phyloP scores from a whole-genome alignment of 2,329 filamentous ascomycete species.

The Penicillium griseofulvum region DNA sequence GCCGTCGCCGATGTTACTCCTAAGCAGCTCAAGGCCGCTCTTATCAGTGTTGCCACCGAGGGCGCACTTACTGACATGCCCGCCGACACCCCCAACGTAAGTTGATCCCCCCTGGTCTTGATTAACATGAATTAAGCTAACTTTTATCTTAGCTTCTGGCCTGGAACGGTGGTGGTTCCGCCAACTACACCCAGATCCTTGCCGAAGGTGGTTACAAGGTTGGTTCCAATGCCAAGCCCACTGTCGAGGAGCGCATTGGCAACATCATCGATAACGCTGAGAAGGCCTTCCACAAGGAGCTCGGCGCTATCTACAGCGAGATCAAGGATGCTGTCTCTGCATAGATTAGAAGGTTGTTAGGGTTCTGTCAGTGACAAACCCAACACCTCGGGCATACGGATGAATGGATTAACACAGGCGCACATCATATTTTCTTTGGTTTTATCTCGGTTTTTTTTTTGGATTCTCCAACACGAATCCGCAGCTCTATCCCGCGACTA shows the following conservation, averaged over 20 bases:
- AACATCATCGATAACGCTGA: slow-evolving; percentile 50
- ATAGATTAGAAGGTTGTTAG: slow-evolving; percentile 43
- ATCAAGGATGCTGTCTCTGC: slow-evolving; percentile 40
- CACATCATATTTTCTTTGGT: slow-evolving; percentile 24
- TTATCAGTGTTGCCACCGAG: slow-evolving; percentile 79
- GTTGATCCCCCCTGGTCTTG: slow-evolving; percentile 21
- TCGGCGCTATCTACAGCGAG: slow-evolving; percentile 50
- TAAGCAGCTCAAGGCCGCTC: slow-evolving; percentile 85
- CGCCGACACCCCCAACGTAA: slow-evolving; percentile 76
- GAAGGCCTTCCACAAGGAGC: slow-evolving; percentile 41
- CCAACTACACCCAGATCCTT: slow-evolving; percentile 85
- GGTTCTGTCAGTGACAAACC: slow-evolving; percentile 21
- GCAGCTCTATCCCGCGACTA: slow-evolving; percentile 20
- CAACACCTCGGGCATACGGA: slow-evolving; percentile 22
- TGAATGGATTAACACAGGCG: slow-evolving; percentile 31
- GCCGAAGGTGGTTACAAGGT: slow-evolving; percentile 68
- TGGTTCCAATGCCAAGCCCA: slow-evolving; percentile 19
- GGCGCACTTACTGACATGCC: slow-evolving; percentile 79
- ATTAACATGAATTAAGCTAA: slow-evolving; percentile 21
- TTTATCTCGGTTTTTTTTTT: slow-evolving; percentile 19
- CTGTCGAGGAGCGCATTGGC: slow-evolving; percentile 38
- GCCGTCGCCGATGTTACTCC: slow-evolving; percentile 86
- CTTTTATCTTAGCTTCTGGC: slow-evolving; percentile 65
- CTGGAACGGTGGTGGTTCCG: slow-evolving; percentile 96
- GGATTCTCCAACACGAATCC: slow-evolving; percentile 13